Percentiles rank a stretch among this genome's conserved stretches.
Conservation (phyloP, 805 yeast species). For the Metschnikowia borealis region DNA sequence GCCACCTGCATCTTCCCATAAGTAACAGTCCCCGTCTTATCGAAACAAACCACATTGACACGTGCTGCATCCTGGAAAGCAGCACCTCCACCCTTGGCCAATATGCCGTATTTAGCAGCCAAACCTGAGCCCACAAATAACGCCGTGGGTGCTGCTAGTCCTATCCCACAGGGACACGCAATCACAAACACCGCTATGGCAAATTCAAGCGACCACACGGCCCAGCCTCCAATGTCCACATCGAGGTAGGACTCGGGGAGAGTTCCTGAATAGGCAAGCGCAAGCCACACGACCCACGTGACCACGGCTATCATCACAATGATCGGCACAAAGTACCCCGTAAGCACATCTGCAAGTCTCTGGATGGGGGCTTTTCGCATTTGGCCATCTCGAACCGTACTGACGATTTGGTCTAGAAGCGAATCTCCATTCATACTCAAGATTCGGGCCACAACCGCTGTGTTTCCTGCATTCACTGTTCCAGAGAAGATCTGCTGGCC, state of each 20-base stretch:
- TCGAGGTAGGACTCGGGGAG: slow-evolving; percentile 57
- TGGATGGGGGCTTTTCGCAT: slow-evolving; percentile 70
- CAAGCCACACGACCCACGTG: slow-evolving; percentile 69
- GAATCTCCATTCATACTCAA: slow-evolving; percentile 61
- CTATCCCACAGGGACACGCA: slow-evolving; percentile 85
- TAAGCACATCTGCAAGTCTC: slow-evolving; percentile 60
- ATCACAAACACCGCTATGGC: slow-evolving; percentile 77
- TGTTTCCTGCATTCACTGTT: slow-evolving; percentile 60
- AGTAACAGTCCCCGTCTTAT: slow-evolving; percentile 76
- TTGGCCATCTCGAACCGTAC: slow-evolving; percentile 70
- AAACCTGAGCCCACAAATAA: slow-evolving; percentile 74
- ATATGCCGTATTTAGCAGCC: slow-evolving; percentile 72
- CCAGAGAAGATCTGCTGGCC: slow-evolving; percentile 76
- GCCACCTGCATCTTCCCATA: slow-evolving; percentile 56
- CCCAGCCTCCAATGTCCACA: slow-evolving; percentile 69
- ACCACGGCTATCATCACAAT: slow-evolving; percentile 55
- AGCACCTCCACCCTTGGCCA: slow-evolving; percentile 78
- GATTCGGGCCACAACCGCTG: slow-evolving; percentile 50
- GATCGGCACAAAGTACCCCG: slow-evolving; percentile 70
- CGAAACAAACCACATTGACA: slow-evolving; percentile 64
- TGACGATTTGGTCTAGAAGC: slow-evolving; percentile 63
- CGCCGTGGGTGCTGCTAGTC: slow-evolving; percentile 83
- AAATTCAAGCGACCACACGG: slow-evolving; percentile 72
- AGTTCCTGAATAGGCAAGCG: slow-evolving; percentile 49
- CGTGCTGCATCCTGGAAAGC: slow-evolving; percentile 75